Conservation (phyloP, 192 early-diverging fungal species). For the Backusella mclennaniae region DNA sequence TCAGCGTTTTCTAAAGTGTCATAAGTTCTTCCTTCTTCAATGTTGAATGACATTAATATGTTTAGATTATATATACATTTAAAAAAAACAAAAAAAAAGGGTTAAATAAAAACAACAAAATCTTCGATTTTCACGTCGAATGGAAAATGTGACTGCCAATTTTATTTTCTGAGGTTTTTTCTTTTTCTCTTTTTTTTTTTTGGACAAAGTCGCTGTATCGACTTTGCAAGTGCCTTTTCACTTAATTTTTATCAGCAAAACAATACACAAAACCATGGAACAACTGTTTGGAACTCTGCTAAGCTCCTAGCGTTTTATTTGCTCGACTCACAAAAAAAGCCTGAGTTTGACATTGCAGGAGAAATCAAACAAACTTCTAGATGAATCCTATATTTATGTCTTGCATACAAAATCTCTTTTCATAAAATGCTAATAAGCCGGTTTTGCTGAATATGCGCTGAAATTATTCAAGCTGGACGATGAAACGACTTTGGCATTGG, state of each 20-base stretch:
- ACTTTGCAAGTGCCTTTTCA: not conserved
- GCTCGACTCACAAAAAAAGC: slow-evolving; percentile 11
- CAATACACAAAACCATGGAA: slow-evolving; percentile 32
- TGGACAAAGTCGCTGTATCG: slow-evolving; percentile 8
- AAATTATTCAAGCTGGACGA: slow-evolving; percentile 12
- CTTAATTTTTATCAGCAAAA: slow-evolving; percentile 27
- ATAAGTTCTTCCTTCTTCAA: slow-evolving; percentile 7
- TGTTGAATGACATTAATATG: not conserved
- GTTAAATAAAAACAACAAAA: not conserved
- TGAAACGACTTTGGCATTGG: slow-evolving; percentile 19
- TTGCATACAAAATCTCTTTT: not conserved
- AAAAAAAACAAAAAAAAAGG: not conserved
- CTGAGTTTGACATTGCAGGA: not conserved
- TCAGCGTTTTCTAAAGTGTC: slow-evolving; percentile 1
- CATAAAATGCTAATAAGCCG: slow-evolving; percentile 16
- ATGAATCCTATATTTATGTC: slow-evolving; percentile 8
- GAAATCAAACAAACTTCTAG: not conserved
- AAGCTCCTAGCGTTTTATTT: slow-evolving; percentile 23
- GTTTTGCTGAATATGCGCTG: slow-evolving; percentile 22
- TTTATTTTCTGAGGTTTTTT: not conserved
- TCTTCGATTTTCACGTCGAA: not conserved
- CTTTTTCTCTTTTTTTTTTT: not conserved
- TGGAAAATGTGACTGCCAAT: not conserved
- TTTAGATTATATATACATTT: slow-evolving; percentile 2
- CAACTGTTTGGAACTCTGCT: slow-evolving; percentile 36